Evolutionary conservation across 192 early-diverging fungal species (phyloP).

Genomic region (Dissophora ornata): DNA sequence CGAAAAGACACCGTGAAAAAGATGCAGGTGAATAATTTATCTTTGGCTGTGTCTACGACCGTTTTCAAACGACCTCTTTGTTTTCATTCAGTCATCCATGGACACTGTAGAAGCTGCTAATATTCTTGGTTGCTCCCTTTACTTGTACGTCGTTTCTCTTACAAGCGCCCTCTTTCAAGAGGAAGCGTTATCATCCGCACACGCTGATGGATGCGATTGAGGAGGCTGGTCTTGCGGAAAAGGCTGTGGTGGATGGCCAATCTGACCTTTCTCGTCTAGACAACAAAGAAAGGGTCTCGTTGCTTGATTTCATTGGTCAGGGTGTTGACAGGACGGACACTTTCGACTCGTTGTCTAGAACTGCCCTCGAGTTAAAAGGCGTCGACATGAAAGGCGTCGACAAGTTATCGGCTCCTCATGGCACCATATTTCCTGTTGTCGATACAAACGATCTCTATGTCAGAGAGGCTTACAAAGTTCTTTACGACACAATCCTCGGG

Average conservation of each 20-base stretch:
- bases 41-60: no score
- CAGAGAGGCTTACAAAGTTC: slow-evolving; percentile 28
- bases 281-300: slow-evolving; percentile 7
- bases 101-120: neutral
- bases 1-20: slow-evolving; percentile 10
- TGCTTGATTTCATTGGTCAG: slow-evolving; percentile 20
- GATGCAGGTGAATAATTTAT: slow-evolving; percentile 13
- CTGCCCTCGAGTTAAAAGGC: neutral
- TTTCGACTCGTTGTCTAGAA: neutral
- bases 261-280: slow-evolving; percentile 8
- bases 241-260: slow-evolving; percentile 23
- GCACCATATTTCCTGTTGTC: slow-evolving; percentile 9
- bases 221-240: slow-evolving; percentile 16
- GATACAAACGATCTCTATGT: slow-evolving; percentile 19
- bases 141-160: neutral
- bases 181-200: neutral
- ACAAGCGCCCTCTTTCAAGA: slow-evolving; percentile 4
- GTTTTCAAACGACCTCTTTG: neutral
- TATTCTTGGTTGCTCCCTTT: neutral
- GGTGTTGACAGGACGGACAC: neutral
- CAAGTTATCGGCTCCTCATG: neutral
- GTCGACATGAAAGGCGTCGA: slow-evolving; percentile 1
- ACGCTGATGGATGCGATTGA: slow-evolving; percentile 9
- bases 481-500: slow-evolving; percentile 7
- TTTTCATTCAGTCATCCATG: neutral